Evolutionary conservation across 176 grass and related monocot species (phyloP).

Genomic region (Oryza rufipogon): DNA sequence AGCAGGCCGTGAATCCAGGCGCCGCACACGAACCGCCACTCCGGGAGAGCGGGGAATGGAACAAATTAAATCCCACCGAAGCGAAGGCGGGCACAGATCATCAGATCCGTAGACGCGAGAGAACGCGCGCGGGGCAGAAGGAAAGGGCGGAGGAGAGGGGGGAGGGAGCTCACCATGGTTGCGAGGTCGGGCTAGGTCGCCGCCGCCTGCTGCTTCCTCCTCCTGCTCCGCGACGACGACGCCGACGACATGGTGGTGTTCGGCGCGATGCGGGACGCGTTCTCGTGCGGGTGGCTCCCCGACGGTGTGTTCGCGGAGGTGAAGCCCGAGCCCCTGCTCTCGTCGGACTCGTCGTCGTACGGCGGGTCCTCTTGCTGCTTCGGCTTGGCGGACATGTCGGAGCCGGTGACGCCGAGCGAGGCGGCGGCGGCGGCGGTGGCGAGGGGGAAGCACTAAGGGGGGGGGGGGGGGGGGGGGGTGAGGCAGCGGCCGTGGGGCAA

Average conservation of each 20-base stretch:
- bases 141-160: background rate
- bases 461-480: conserved; percentile 77
- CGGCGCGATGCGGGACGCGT: conserved; percentile 70
- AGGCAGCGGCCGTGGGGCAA: conserved; percentile 97
- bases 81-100: background rate
- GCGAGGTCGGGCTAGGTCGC: background rate
- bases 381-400: background rate
- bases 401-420: conserved; percentile 20
- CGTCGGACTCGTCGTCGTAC: conserved; percentile 10
- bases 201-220: background rate
- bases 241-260: conserved; percentile 70
- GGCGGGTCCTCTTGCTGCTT: background rate
- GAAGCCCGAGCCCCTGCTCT: conserved; percentile 49
- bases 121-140: background rate
- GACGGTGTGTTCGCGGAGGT: conserved; percentile 59
- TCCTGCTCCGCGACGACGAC: conserved; percentile 1
- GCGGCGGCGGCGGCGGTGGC: conserved; percentile 7
- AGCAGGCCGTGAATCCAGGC: background rate
- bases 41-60: background rate
- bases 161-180: background rate
- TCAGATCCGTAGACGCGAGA: background rate
- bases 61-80: background rate
- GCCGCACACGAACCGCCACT: background rate
- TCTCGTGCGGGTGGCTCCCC: conserved; percentile 70
- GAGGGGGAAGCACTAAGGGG: conserved; percentile 72